A percentile compares a stretch with the other conserved stretches of the same genome.
phyloP scores from a whole-genome alignment of 495 filamentous ascomycete genomes.

The Aspergillus nanangensis region DNA sequence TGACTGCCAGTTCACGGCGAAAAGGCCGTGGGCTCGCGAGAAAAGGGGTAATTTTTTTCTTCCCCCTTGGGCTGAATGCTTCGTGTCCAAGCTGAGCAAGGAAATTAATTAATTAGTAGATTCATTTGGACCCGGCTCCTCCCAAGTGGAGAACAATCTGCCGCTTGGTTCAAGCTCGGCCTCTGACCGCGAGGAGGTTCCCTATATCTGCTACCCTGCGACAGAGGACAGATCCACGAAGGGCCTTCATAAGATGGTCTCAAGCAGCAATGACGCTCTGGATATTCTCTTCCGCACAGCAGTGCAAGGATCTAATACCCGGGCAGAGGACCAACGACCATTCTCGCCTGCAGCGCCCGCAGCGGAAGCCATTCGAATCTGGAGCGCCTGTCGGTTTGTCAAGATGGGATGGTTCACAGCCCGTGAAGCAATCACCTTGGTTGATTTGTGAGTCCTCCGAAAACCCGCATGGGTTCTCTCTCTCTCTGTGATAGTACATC shows the following conservation, averaged over 20 bases:
- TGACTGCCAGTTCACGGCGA: slow-evolving; percentile 17
- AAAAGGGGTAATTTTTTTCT: neutral
- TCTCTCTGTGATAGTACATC: no score
- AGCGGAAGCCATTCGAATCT: slow-evolving; percentile 23
- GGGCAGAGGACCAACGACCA: no score
- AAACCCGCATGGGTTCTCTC: neutral
- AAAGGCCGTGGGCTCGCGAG: slow-evolving; percentile 19
- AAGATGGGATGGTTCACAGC: slow-evolving; percentile 39
- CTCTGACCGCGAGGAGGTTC: no score
- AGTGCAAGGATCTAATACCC: slow-evolving; percentile 4
- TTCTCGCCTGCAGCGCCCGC: slow-evolving; percentile 2
- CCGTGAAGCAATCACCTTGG: slow-evolving; percentile 23
- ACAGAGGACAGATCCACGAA: no score
- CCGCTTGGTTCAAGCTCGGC: no score
- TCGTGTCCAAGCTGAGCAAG: no score
- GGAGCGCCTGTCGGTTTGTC: slow-evolving; percentile 37
- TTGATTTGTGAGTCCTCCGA: neutral
- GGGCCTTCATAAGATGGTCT: slow-evolving; percentile 5
- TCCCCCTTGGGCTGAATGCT: neutral
- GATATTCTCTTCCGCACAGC: slow-evolving; percentile 34
- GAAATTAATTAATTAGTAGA: no score
- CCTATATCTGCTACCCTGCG: no score
- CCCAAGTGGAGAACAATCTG: no score
- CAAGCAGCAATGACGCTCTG: slow-evolving; percentile 30
- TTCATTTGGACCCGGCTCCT: no score